phyloP scores from a whole-genome alignment of 768 basidiomycete genomes.

The Tulasnella sp. region DNA sequence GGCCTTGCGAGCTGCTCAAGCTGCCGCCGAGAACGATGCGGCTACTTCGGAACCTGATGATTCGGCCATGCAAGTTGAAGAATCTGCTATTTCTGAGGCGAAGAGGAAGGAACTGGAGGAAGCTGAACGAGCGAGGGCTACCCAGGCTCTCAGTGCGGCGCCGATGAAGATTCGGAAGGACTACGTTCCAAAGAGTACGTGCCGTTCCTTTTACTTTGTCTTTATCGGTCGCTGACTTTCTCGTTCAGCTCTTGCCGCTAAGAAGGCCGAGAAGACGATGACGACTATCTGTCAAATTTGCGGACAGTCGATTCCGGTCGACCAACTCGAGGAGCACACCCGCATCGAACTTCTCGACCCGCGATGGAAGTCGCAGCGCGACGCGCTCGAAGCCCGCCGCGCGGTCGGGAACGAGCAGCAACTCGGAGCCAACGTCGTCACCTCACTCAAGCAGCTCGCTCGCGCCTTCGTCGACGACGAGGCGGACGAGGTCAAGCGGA shows the following conservation, averaged over 20 bases:
- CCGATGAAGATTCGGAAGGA: slow-evolving; percentile 96
- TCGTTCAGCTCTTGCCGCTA: slow-evolving; percentile 26
- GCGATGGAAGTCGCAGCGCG: slow-evolving; percentile 96
- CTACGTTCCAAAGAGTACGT: slow-evolving; percentile 51
- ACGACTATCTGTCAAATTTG: slow-evolving; percentile 92
- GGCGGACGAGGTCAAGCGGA: slow-evolving; percentile 53
- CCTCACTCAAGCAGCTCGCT: slow-evolving; percentile 90
- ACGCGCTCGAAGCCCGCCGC: slow-evolving; percentile 84
- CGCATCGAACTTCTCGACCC: slow-evolving; percentile 98
- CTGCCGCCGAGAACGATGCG: slow-evolving; percentile 82
- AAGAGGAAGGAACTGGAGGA: slow-evolving; percentile 67
- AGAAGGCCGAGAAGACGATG: slow-evolving; percentile 63
- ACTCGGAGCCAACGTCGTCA: slow-evolving; percentile 86
- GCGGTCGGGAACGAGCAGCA: slow-evolving; percentile 86
- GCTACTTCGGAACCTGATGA: slow-evolving; percentile 66
- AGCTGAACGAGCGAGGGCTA: slow-evolving; percentile 66
- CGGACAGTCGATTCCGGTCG: slow-evolving; percentile 60
- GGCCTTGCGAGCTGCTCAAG: slow-evolving; percentile 76
- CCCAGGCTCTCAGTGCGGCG: slow-evolving; percentile 77
- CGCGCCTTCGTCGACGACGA: slow-evolving; percentile 95
- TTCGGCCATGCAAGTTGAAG: slow-evolving; percentile 74
- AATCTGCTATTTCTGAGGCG: slow-evolving; percentile 72
- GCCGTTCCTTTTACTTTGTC: neutral
- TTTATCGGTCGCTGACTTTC: slow-evolving; percentile 11
- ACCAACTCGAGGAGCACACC: slow-evolving; percentile 71